Evolutionary conservation across 768 basidiomycete genomes (phyloP).

Genomic region (Leccinum incarnatum): DNA sequence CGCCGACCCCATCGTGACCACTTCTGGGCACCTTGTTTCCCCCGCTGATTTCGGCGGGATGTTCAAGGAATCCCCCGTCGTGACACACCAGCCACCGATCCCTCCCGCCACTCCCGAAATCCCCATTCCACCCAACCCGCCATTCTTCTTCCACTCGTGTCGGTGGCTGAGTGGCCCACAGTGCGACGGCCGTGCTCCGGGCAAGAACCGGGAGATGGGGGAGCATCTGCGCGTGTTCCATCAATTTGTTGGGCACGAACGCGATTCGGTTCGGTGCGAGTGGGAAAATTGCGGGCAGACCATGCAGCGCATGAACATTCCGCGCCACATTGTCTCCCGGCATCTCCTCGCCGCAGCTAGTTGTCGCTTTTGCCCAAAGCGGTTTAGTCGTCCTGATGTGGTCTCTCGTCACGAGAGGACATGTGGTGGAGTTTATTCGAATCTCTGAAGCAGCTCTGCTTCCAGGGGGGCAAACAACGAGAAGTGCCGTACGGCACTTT

Average conservation of each 20-base stretch:
- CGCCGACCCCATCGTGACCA: background rate
- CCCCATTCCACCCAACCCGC: background rate
- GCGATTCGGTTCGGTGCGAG: slow-evolving; percentile 23
- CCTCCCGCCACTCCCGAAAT: slow-evolving; percentile 14
- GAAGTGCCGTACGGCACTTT: background rate
- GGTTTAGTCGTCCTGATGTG: slow-evolving; percentile 28
- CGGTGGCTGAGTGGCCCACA: slow-evolving; percentile 23
- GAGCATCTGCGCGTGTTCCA: slow-evolving; percentile 24
- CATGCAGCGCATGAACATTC: slow-evolving; percentile 31
- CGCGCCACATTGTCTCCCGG: slow-evolving; percentile 29
- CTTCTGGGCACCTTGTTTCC: background rate
- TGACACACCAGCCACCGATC: slow-evolving; percentile 13
- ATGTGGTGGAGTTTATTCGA: slow-evolving; percentile 5
- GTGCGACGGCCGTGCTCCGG: slow-evolving; percentile 25
- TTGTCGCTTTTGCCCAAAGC: slow-evolving; percentile 23
- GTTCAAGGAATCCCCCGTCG: background rate
- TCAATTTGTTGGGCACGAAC: slow-evolving; percentile 26
- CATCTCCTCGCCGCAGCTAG: slow-evolving; percentile 25
- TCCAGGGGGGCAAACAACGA: slow-evolving; percentile 1
- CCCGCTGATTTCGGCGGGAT: background rate
- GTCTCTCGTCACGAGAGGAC: slow-evolving; percentile 27
- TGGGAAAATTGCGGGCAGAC: slow-evolving; percentile 23
- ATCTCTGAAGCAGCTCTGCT: background rate
- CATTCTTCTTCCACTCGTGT: slow-evolving; percentile 15
- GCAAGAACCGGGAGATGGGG: slow-evolving; percentile 31